These are phyloP conservation scores for Fusarium drepaniforme DNA, from an alignment of 2,329 filamentous ascomycete genomes.

Conservation along the genomic window DNA sequence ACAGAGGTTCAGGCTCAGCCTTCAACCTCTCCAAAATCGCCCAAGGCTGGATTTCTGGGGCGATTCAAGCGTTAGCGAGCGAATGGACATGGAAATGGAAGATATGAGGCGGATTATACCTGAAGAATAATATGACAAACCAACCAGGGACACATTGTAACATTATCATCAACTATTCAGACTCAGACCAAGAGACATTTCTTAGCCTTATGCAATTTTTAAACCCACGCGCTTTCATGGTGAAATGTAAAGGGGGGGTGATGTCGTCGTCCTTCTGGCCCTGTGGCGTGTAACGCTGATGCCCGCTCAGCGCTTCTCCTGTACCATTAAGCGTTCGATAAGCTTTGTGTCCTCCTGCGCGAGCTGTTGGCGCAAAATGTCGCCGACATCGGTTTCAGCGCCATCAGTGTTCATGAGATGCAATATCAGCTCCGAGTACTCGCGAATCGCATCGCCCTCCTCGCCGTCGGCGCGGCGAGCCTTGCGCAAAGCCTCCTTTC, in stretches of 20 bases:
- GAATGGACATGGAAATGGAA: neutral
- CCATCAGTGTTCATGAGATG: conserved; percentile 57
- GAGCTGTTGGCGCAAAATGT: conserved; percentile 58
- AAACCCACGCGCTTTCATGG: neutral
- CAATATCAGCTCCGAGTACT: conserved; percentile 70
- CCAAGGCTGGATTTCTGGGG: conserved; percentile 56
- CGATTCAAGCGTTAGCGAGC: conserved; percentile 57
- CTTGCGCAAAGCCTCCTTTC: conserved; percentile 64
- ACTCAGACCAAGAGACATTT: conserved; percentile 14
- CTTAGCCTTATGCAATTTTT: neutral
- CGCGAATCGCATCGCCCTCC: conserved; percentile 69
- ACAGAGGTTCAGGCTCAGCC: neutral
- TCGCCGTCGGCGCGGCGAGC: conserved; percentile 63
- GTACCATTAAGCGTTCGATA: conserved; percentile 62
- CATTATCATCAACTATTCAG: conserved; percentile 31
- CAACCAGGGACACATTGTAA: conserved; percentile 29
- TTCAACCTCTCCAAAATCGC: conserved; percentile 47
- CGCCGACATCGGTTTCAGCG: conserved; percentile 48
- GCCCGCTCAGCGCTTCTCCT: conserved; percentile 51
- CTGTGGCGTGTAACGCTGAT: neutral
- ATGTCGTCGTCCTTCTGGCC: neutral
- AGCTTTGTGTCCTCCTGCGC: conserved; percentile 61
- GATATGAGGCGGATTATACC: conserved; percentile 4
- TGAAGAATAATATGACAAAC: conserved; percentile 20
- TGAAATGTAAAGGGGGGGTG: conserved; percentile 3